These are phyloP conservation scores for Didymella pinodella DNA, from an alignment of 2,329 filamentous ascomycete species.

Conservation along the genomic window DNA sequence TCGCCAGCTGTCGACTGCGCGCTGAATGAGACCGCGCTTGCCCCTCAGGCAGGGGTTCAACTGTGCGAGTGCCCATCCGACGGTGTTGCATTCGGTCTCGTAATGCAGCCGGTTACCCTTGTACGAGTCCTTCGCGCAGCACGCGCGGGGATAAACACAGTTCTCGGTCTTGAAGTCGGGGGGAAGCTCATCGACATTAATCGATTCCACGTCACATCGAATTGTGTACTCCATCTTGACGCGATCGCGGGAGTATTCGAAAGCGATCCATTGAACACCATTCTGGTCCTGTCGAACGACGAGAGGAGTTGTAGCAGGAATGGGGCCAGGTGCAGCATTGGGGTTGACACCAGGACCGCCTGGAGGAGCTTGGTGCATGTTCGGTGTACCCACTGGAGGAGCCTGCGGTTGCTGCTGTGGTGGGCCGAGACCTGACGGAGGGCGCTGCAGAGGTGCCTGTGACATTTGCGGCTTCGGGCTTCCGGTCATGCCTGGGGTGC, in stretches of 20 bases:
- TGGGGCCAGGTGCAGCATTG: conserved; percentile 92
- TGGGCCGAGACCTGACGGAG: conserved; percentile 57
- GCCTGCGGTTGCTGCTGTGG: conserved; percentile 52
- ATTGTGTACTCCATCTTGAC: conserved; percentile 99
- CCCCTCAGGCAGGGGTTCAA: conserved; percentile 89
- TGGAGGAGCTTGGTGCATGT: conserved; percentile 51
- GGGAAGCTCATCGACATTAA: conserved; percentile 84
- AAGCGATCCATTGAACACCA: conserved; percentile 98
- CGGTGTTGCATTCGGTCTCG: conserved; percentile 98
- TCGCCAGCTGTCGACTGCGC: conserved; percentile 97
- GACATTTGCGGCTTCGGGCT: conserved; percentile 63
- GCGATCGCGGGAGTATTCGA: conserved; percentile 94
- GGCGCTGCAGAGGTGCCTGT: conserved; percentile 64
- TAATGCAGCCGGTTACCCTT: conserved; percentile 94
- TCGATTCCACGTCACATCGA: conserved; percentile 95
- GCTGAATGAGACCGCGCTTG: conserved; percentile 94
- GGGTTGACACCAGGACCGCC: conserved; percentile 71
- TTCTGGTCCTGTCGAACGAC: conserved; percentile 95
- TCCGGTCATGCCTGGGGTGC: conserved; percentile 68
- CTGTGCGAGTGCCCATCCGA: conserved; percentile 98
- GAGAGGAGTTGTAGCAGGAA: conserved; percentile 92
- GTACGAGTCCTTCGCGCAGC: conserved; percentile 94
- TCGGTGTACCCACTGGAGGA: conserved; percentile 52
- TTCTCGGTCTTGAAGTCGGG: conserved; percentile 97
- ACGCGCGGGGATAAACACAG: conserved; percentile 95